phyloP scores from a whole-genome alignment of 2,329 filamentous ascomycete genomes.

The Daldinia sp. region DNA sequence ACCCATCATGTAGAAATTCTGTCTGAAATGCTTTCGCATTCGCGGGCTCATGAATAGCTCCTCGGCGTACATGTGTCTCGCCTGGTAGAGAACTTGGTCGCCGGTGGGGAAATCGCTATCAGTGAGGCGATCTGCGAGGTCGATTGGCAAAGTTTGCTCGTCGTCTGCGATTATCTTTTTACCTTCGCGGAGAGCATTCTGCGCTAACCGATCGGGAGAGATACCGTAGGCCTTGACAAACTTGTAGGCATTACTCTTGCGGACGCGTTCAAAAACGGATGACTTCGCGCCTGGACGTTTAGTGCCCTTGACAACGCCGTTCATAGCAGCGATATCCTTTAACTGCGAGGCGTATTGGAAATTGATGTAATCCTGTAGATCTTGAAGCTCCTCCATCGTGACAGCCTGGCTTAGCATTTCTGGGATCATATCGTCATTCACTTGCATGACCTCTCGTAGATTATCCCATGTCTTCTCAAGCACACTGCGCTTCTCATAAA shows the following conservation, averaged over 20 bases:
- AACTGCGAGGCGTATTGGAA: conserved; percentile 90
- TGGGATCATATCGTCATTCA: conserved; percentile 81
- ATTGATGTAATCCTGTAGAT: conserved; percentile 95
- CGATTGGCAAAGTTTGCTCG: conserved; percentile 80
- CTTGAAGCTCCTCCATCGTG: conserved; percentile 95
- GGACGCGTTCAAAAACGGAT: conserved; percentile 84
- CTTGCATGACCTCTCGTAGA: conserved; percentile 69
- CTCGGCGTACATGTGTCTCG: conserved; percentile 89
- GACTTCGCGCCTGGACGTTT: conserved; percentile 88
- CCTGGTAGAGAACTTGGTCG: conserved; percentile 79
- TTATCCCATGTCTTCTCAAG: conserved; percentile 84
- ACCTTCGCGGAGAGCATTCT: conserved; percentile 83
- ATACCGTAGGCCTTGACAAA: conserved; percentile 93
- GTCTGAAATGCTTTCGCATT: conserved; percentile 87
- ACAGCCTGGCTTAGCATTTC: conserved; percentile 83
- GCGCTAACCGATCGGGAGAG: conserved; percentile 86
- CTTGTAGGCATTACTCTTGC: conserved; percentile 81
- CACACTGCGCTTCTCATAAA: conserved; percentile 90
- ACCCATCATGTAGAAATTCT: conserved; percentile 84
- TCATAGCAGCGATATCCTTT: conserved; percentile 78
- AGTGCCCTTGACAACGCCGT: conserved; percentile 72
- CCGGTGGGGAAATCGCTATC: conserved; percentile 81
- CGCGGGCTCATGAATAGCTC: conserved; percentile 89
- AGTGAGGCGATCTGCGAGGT: conserved; percentile 84
- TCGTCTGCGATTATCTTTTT: conserved; percentile 88